phyloP scores from a whole-genome alignment of 2,329 filamentous ascomycete genomes.

The Aspergillus tamarii region DNA sequence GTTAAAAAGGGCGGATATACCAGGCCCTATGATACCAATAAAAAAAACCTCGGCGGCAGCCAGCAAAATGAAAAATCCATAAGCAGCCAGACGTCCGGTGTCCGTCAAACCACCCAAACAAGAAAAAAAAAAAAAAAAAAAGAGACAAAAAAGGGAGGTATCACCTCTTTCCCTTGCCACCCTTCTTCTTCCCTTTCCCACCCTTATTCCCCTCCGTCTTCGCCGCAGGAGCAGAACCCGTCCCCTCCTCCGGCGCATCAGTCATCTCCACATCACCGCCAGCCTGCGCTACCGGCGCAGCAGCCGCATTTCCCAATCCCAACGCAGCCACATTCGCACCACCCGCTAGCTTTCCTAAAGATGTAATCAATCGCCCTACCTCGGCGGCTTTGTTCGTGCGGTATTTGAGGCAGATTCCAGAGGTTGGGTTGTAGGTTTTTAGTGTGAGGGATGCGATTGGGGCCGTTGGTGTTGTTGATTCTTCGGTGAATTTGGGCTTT shows the following conservation, averaged over 20 bases:
- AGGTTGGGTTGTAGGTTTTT: constrained; percentile 85
- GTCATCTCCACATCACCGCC: constrained; percentile 37
- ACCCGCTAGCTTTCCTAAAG: constrained; percentile 74
- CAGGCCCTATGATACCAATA: background rate
- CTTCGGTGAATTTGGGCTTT: constrained; percentile 34
- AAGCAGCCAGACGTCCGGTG: background rate
- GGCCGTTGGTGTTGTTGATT: constrained; percentile 47
- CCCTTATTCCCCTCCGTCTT: constrained; percentile 34
- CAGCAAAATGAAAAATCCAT: background rate
- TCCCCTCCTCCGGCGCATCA: constrained; percentile 35
- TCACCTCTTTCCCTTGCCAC: constrained; percentile 73
- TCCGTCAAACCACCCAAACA: background rate
- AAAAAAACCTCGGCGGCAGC: background rate
- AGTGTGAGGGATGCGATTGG: constrained; percentile 73
- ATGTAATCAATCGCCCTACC: constrained; percentile 78
- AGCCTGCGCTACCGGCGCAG: constrained; percentile 31
- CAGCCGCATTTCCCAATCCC: constrained; percentile 30
- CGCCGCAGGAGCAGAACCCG: constrained; percentile 29
- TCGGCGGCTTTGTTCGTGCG: constrained; percentile 88
- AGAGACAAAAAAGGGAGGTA: constrained; percentile 1
- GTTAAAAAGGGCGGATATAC: background rate
- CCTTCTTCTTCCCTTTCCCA: constrained; percentile 59
- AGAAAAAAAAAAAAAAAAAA: background rate
- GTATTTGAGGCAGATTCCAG: constrained; percentile 86
- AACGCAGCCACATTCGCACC: constrained; percentile 65